Evolutionary conservation across 805 yeast species (phyloP).

Genomic region (Lipomyces yamanashiensis): DNA sequence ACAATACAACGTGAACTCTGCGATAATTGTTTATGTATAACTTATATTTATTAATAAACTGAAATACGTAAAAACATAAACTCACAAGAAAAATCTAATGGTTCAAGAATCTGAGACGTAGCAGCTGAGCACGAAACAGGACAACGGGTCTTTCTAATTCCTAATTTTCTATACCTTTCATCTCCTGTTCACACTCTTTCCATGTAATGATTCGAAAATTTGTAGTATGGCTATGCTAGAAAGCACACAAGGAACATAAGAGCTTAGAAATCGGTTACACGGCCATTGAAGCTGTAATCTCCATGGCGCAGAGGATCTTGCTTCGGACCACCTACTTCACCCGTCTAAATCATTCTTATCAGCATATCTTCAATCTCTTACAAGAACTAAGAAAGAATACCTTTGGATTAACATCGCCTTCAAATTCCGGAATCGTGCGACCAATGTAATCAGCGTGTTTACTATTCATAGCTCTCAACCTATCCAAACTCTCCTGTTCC

Average conservation of each 20-base stretch:
- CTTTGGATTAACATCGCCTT: conserved; percentile 87
- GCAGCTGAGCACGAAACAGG: no score
- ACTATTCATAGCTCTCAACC: conserved; percentile 53
- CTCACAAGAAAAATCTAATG: no score
- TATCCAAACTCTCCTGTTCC: conserved; percentile 45
- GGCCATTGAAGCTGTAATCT: conserved; percentile 93
- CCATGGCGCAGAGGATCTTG: conserved; percentile 93
- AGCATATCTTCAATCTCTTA: background rate
- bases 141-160: no score
- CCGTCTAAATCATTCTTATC: conserved; percentile 55
- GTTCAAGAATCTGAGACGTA: no score
- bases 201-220: no score
- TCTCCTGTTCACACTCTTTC: no score
- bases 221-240: no score
- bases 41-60: no score
- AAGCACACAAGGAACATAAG: background rate
- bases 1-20: no score
- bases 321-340: conserved; percentile 96
- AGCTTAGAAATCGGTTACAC: conserved; percentile 86
- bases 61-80: no score
- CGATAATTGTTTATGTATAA: no score
- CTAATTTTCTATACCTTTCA: no score
- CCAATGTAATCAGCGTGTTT: conserved; percentile 59
- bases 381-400: conserved; percentile 32
- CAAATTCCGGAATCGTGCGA: conserved; percentile 87